Base-by-base conservation (phyloP, 257 asterid species). In the Hygrophila difformis region DNA sequence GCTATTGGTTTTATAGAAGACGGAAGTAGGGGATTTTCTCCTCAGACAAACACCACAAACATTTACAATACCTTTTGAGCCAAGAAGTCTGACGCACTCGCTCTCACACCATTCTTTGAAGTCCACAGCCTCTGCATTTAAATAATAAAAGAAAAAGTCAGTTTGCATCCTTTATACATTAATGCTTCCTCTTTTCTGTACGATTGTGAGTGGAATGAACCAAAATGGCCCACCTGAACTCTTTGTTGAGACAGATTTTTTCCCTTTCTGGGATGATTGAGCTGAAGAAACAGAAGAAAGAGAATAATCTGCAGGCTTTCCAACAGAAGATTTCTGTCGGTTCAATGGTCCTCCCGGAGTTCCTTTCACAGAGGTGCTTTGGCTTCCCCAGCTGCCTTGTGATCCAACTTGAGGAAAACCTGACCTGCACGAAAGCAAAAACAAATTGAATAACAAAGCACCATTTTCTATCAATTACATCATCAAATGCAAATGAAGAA, bases 31-130 rank as follows among this genome's bases (percentile, higher is more conserved):
- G n/a, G n/a, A n/a, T 26, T 3, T 8, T 26, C 8, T 8, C 31
- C 4, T 26, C 19, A 23, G 49, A 58, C 8, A 22, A 29, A 20
- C 12, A 45, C 11, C 11, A 47, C 9, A 2, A 13, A 36, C 16
- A 15, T 56, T 0, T 5, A 26, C 41, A 39, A 46, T 80, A 91
- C 99, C 99, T 86, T 70, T 78, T 16, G 94, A 72, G 38, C 96
- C 93, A 23, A 80, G 42, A 46, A 91, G 97, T 59, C 93, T 78
- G 47, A 55, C 20, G 62, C 94, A 91, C 73, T 91, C 99, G 39
- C 75, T 81, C 73, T 91, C 99, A 21, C 99, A 91, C 99, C 99
- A 91, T 47, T 80, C 84, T 65, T 80, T 71, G 63, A 91, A 91
- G 57, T 81, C 95, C 67, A 59, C 42, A 39, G 99, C 99, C 72